Percentiles rank a stretch among this genome's conserved stretches.
Evolutionary conservation across 768 basidiomycete species (phyloP).

Genomic region (Floccularia luteovirens): DNA sequence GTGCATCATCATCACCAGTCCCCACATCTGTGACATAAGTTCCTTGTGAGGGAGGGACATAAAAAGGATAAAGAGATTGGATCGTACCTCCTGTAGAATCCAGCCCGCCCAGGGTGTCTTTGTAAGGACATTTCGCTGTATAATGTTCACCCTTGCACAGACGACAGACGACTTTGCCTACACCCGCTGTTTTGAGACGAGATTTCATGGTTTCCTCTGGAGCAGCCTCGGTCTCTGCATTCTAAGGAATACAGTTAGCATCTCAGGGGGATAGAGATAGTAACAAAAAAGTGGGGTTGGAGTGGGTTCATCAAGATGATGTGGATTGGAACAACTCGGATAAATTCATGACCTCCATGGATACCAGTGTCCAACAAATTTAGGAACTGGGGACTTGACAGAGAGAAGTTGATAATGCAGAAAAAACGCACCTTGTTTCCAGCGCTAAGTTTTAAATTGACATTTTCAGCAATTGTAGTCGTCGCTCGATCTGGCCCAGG

Average conservation of each 20-base stretch:
- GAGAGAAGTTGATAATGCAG: too few species aligned
- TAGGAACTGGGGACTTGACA: too few species aligned
- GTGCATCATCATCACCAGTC: constrained; percentile 25
- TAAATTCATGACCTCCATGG: too few species aligned
- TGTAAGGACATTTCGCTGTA: constrained; percentile 97
- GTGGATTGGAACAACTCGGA: too few species aligned
- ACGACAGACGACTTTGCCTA: constrained; percentile 86
- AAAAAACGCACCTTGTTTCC: constrained; percentile 59
- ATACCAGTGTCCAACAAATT: too few species aligned
- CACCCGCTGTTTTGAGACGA: constrained; percentile 64
- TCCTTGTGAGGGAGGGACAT: constrained; percentile 1
- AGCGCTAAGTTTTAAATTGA: constrained; percentile 38
- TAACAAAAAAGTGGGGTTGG: not conserved
- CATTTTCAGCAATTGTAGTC: constrained; percentile 75
- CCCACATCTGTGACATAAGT: constrained; percentile 17
- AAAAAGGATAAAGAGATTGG: not conserved
- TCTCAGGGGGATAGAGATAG: not conserved
- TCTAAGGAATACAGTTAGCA: constrained; percentile 21
- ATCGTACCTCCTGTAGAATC: constrained; percentile 44
- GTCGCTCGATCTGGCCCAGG: constrained; percentile 90
- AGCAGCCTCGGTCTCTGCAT: constrained; percentile 57
- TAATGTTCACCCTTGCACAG: constrained; percentile 97
- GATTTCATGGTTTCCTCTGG: constrained; percentile 60
- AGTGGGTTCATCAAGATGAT: too few species aligned
- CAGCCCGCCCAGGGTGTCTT: constrained; percentile 81